These are phyloP conservation scores for Calonectria pteridis DNA, from an alignment of 2,329 filamentous ascomycete species.

Conservation along the genomic window DNA sequence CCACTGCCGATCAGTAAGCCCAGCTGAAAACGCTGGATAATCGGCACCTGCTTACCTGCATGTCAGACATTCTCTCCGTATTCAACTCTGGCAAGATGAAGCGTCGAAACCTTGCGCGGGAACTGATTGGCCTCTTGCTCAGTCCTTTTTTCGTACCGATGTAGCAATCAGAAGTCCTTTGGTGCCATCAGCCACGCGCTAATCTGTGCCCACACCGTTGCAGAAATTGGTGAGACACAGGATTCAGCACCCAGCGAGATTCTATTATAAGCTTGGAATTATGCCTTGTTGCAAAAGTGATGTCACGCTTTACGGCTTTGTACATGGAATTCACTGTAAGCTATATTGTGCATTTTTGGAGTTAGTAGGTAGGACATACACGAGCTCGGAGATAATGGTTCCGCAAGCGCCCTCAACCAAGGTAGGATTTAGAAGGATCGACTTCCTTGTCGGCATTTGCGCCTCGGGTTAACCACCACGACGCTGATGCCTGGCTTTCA, in stretches of 20 bases:
- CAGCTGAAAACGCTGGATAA: slow-evolving; percentile 9
- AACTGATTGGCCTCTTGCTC: not conserved
- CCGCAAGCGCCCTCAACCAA: not conserved
- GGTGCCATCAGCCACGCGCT: not conserved
- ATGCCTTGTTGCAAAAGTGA: not conserved
- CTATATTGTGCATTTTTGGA: not conserved
- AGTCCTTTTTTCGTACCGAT: not conserved
- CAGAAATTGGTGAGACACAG: not conserved
- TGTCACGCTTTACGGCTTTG: not conserved
- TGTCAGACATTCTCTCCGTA: not conserved
- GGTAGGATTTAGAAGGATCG: not conserved
- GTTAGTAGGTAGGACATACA: not conserved
- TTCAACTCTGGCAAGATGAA: too few relatives aligned
- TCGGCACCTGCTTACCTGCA: not conserved
- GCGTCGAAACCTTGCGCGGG: too few relatives aligned
- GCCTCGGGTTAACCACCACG: not conserved
- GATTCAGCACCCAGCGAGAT: not conserved
- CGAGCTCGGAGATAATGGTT: not conserved
- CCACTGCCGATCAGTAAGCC: not conserved
- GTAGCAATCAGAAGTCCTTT: not conserved
- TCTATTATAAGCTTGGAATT: not conserved
- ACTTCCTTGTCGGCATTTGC: not conserved
- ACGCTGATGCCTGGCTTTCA: not conserved
- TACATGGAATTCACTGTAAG: not conserved
- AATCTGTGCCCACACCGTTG: not conserved